Evolutionary conservation across 495 filamentous ascomycete genomes (phyloP), one percentile per base, ranked within the genome.

Genomic region (Ascobolus immersus): DNA sequence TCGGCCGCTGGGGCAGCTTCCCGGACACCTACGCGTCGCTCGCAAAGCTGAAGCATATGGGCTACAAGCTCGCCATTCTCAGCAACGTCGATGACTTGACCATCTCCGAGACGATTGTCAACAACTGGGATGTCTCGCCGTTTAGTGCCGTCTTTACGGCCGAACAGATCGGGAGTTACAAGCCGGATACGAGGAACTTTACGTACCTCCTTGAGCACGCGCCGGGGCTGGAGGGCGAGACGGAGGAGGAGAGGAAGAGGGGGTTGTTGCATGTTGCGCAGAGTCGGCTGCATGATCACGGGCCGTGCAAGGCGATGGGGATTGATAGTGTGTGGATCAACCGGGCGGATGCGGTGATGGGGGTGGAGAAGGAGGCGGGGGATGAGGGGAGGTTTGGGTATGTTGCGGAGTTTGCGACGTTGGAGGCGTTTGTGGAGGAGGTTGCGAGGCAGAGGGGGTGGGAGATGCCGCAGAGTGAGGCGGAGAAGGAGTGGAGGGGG

Each of bases 81-180:
- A 71, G 67, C 3, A 89, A 86, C 42, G 65, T 81, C 6, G 67
- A 79, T 51, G 56, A 62, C 17, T 56, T 40, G 7, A 71, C 66
- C 26, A 75, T 82, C 39, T 48, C 48, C 1, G 49, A 52, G 2
- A 69, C 70, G 2, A 52, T 66, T 0, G 49, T 41, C 0, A 59
- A 59, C 6, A 58, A 62, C 22, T 51, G 70, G 17, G 51, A 59
- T 22, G 55, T 53, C 25, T 30, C 32, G 0, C 29, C 38, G 3
- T 82, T 84, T 37, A 73, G 78, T 42, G 60, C 61, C 10, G 56
- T 78, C 14, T 68, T 71, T 49, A 80, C 76, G 11, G 77, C 77
- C 6, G 59, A 81, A 54, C 63, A 72, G 26, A 65, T 82, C 21
- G 74, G 77, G 7, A 57, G 54, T 5, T 86, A 84, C 48, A 86